Base-by-base conservation (phyloP, 371 early-diverging fungal species). In the Apophysomyces elegans region DNA sequence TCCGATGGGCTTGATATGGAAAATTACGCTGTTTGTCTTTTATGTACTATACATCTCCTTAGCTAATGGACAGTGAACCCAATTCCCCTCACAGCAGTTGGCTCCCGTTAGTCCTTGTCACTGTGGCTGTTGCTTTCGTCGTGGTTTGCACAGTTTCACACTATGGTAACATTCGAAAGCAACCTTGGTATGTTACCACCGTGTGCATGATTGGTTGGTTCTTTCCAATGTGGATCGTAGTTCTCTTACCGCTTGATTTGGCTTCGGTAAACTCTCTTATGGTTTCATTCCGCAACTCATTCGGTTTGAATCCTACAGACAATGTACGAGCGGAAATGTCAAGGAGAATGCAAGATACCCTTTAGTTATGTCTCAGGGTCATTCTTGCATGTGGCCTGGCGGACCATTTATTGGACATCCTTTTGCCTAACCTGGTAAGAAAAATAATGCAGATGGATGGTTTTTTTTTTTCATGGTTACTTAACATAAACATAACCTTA, bases 211-310 rank as follows among this genome's bases (percentile, higher is more conserved):
- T 87, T 60, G 88, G 93, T 37, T 96, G 95, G 94, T 91, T 91
- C 69, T 88, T 95, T 62, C 95, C 96, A 14, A 93, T 96, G 75
- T 89, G 93, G 72, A 93, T 96, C 65, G 86, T 96, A 13, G 81
- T 95, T 58, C 85, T 97, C 18, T 79, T 97, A 36, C 96, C 97
- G 7, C 81, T 97, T 26, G 98, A 96, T 75, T 81, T 96, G 56
- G 86, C 93, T 21, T 96, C 96, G 66, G 95, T 94, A 88, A 78
- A 83, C 76, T 32, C 13, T 47, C 9, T 11, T 41, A 26, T 26
- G 32, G 32, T 5, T 21, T 21, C 32, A 21, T 21, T 38, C 16
- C 12, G 21, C 0, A 35, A 35, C 39, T 11, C 39, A 18, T 47
- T 39, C 8, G 2, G 2, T 2, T 61, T n/a, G n/a, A 13, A 35